These are phyloP conservation scores for Gymnopus androsaceus DNA, from an alignment of 1,284 basidiomycete species.

Conservation along the genomic window DNA sequence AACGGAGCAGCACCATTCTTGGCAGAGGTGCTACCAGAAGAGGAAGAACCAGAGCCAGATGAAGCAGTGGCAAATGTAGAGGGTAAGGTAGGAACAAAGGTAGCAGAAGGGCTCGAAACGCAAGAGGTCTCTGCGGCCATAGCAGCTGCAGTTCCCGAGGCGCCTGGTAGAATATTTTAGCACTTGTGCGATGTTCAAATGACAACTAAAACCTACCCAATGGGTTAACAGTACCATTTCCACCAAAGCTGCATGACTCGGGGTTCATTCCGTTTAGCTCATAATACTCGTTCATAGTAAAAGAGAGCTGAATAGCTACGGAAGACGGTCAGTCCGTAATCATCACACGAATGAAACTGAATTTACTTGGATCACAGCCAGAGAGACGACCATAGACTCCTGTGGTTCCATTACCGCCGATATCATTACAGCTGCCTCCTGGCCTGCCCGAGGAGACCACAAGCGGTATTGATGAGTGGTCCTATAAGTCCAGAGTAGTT, in stretches of 20 bases:
- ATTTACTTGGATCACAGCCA: conserved; percentile 73
- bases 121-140: conserved; percentile 70
- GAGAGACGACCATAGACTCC: conserved; percentile 80
- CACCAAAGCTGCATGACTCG: conserved; percentile 73
- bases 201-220: too few species aligned
- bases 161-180: too few species aligned
- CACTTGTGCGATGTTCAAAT: too few species aligned
- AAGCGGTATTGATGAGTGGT: conserved; percentile 41
- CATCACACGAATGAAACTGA: conserved; percentile 2
- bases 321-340: conserved; percentile 19
- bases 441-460: conserved; percentile 66
- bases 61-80: conserved; percentile 27
- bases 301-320: conserved; percentile 78
- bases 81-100: conserved; percentile 66
- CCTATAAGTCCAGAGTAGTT: conserved; percentile 71
- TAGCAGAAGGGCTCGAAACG: conserved; percentile 65
- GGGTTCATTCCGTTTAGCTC: conserved; percentile 60
- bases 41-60: conserved; percentile 18
- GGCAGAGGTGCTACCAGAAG: conserved; percentile 24
- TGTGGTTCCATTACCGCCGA: conserved; percentile 70
- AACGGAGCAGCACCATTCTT: conserved; percentile 33
- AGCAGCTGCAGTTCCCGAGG: conserved; percentile 55
- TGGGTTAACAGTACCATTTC: conserved; percentile 81
- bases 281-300: conserved; percentile 82
- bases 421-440: conserved; percentile 67